Conservation (phyloP, 1,284 basidiomycete species). For the Ustilago lituana region DNA sequence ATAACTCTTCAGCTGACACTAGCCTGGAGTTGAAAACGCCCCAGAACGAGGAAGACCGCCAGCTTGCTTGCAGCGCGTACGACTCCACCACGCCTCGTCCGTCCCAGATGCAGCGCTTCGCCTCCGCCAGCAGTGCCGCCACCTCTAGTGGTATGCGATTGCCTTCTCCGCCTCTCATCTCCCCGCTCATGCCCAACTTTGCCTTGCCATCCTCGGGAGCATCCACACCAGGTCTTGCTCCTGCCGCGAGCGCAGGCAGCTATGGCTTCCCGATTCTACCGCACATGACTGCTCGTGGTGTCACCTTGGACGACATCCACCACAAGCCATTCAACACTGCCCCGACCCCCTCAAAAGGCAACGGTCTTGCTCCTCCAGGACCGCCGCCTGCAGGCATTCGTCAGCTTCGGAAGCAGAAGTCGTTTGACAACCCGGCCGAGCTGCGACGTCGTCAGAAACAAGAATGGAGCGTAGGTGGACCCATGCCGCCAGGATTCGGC, state of each 20-base stretch:
- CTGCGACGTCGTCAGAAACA: constrained; percentile 43
- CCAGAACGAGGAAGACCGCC: constrained; percentile 34
- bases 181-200: constrained; percentile 40
- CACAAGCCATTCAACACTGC: constrained; percentile 29
- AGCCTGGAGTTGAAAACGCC: constrained; percentile 36
- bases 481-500: constrained; percentile 32
- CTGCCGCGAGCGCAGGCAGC: neutral
- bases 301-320: constrained; percentile 32
- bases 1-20: constrained; percentile 30
- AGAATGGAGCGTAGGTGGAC: constrained; percentile 38
- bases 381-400: constrained; percentile 20
- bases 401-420: constrained; percentile 43
- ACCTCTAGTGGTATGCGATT: constrained; percentile 16
- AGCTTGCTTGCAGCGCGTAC: constrained; percentile 21
- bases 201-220: constrained; percentile 25
- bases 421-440: constrained; percentile 47
- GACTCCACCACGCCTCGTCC: constrained; percentile 42
- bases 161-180: constrained; percentile 37
- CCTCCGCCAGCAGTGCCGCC: constrained; percentile 18
- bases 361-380: neutral
- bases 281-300: constrained; percentile 10
- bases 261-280: constrained; percentile 24
- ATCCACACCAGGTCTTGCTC: constrained; percentile 25
- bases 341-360: neutral
- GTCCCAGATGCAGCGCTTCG: constrained; percentile 42